Evolutionary conservation across 192 early-diverging fungal species (phyloP).

Genomic region (Chytriomyces sp.): DNA sequence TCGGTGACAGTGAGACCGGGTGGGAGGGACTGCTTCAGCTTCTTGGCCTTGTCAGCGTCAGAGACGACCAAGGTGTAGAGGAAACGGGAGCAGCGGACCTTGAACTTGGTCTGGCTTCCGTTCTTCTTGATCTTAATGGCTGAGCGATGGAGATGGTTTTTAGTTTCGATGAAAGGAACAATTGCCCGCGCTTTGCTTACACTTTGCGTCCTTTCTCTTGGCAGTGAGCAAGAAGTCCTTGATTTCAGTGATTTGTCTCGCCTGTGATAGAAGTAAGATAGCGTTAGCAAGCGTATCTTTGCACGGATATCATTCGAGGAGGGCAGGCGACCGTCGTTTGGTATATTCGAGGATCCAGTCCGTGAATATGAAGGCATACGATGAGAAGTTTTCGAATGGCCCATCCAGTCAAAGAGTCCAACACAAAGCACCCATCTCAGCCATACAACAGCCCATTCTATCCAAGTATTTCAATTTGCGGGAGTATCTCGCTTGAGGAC

Average conservation of each 20-base stretch:
- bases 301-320: too few species aligned
- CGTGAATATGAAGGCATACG: too few species aligned
- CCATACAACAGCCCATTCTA: too few species aligned
- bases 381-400: too few species aligned
- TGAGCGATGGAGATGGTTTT: constrained; percentile 41
- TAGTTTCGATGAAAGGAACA: constrained; percentile 5
- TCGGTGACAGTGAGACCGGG: constrained; percentile 64
- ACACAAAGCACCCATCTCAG: too few species aligned
- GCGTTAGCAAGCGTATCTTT: background rate
- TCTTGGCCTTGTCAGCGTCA: constrained; percentile 93
- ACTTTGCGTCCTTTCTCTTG: constrained; percentile 93
- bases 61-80: constrained; percentile 97
- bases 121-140: constrained; percentile 96
- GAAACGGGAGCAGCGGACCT: constrained; percentile 98
- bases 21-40: constrained; percentile 94
- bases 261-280: constrained; percentile 57
- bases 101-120: constrained; percentile 92
- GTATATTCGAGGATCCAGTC: too few species aligned
- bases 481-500: too few species aligned
- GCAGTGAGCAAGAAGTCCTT: constrained; percentile 97
- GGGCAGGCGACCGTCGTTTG: too few species aligned
- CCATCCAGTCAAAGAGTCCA: too few species aligned
- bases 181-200: constrained; percentile 50
- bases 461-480: too few species aligned
- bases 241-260: constrained; percentile 97